A percentile compares a stretch with the other conserved stretches of the same genome.
phyloP scores from a whole-genome alignment of 208 protist genomes.

The Acanthamoeba lenticulata region DNA sequence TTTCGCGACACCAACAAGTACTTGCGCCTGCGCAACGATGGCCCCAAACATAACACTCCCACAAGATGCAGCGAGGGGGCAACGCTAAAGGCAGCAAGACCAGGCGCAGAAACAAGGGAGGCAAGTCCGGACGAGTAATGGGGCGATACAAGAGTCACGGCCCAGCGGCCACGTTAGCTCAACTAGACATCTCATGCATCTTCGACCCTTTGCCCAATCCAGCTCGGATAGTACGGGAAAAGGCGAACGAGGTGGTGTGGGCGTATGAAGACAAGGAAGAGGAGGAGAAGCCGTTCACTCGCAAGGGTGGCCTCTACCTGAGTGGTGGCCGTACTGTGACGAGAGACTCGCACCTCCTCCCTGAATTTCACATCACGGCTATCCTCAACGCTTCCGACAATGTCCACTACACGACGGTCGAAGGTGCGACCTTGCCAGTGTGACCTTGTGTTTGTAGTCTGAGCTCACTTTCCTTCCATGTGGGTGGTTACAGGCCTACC shows the following conservation, averaged over 20 bases:
- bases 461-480: neutral
- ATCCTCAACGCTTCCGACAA: constrained; percentile 15
- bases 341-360: constrained; percentile 3
- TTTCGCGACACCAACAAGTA: neutral
- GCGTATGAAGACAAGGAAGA: neutral
- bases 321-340: constrained; percentile 31
- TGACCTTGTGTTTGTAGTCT: neutral
- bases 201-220: too few relatives aligned
- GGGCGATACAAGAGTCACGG: neutral
- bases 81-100: neutral
- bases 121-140: neutral
- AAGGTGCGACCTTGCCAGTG: neutral
- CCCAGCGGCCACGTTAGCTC: neutral
- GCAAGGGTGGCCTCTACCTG: neutral
- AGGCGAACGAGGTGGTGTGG: too few relatives aligned
- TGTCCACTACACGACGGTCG: neutral
- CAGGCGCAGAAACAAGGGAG: neutral
- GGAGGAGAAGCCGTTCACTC: neutral
- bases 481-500: neutral
- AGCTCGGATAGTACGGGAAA: too few relatives aligned
- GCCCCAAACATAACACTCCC: neutral
- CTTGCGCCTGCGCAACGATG: too few relatives aligned
- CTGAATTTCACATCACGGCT: constrained; percentile 24
- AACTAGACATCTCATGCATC: neutral
- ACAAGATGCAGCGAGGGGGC: neutral